These are phyloP conservation scores for Colletotrichum sublineola DNA, from an alignment of 2,329 filamentous ascomycete species.

Conservation along the genomic window DNA sequence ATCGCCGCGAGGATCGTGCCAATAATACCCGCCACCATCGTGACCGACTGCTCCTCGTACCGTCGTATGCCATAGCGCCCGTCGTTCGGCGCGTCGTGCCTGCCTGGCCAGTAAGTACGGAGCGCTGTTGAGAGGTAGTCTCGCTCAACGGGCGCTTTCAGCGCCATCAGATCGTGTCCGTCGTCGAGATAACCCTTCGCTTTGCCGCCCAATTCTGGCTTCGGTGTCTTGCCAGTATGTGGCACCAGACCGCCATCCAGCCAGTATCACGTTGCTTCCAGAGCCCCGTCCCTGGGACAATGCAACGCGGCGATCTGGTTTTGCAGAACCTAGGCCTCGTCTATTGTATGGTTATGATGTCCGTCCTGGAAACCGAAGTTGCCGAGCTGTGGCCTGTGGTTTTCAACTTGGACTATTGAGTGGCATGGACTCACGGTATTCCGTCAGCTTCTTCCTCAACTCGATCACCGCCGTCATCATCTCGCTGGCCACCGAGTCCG, in stretches of 20 bases:
- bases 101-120: constrained; percentile 1
- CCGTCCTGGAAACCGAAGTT: neutral
- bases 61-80: neutral
- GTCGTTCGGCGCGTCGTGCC: neutral
- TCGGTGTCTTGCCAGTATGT: neutral
- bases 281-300: neutral
- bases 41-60: neutral
- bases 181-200: neutral
- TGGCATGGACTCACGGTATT: neutral
- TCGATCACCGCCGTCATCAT: neutral
- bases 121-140: constrained; percentile 3
- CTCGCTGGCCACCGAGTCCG: neutral
- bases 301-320: neutral
- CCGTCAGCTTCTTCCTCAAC: neutral
- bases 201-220: neutral
- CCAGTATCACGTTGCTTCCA: neutral
- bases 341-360: neutral
- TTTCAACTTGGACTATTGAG: no score
- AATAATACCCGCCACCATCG: neutral
- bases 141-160: constrained; percentile 1
- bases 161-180: neutral
- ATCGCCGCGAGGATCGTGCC: constrained; percentile 1
- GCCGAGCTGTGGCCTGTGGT: neutral
- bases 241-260: neutral
- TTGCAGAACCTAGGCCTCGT: neutral